Percentiles rank a stretch among this genome's conserved stretches.
These are phyloP conservation scores for Porphyrellus cyaneotinctus DNA, from an alignment of 768 basidiomycete genomes.

Conservation along the genomic window DNA sequence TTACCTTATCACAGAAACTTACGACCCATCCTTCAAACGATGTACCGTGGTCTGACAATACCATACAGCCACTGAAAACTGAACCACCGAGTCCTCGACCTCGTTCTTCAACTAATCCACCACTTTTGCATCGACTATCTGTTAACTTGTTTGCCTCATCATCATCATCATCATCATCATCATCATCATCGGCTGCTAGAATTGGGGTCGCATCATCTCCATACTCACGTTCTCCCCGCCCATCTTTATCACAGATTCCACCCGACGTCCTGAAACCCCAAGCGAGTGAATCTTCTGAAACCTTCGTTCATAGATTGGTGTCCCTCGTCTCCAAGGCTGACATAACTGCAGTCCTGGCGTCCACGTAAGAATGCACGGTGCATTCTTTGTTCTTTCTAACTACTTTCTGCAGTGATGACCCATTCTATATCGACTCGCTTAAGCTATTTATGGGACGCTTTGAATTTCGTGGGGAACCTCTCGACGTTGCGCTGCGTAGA, in stretches of 20 bases:
- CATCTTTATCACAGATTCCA: conserved; percentile 42
- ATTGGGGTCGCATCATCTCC: conserved; percentile 22
- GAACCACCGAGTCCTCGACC: conserved; percentile 39
- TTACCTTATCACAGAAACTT: conserved; percentile 23
- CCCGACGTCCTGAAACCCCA: conserved; percentile 49
- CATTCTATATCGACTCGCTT: conserved; percentile 66
- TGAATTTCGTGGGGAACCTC: conserved; percentile 71
- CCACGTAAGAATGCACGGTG: conserved; percentile 50
- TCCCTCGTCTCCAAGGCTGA: conserved; percentile 71
- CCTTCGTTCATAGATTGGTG: conserved; percentile 63
- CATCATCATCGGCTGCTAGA: conserved; percentile 30
- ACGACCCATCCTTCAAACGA: conserved; percentile 12
- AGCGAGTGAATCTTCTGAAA: conserved; percentile 63
- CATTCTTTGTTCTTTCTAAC: conserved; percentile 7
- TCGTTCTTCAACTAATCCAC: conserved; percentile 60
- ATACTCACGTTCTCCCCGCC: conserved; percentile 39
- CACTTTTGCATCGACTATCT: conserved; percentile 66
- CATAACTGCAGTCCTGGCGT: conserved; percentile 74
- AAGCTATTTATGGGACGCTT: conserved; percentile 71
- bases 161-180: no score
- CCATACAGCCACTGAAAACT: conserved; percentile 14
- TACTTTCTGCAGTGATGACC: conserved; percentile 52
- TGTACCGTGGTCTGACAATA: conserved; percentile 1
- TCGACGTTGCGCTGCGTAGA: conserved; percentile 88
- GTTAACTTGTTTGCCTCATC: conserved; percentile 56